A percentile compares a stretch with the other conserved stretches of the same genome.
Evolutionary conservation across 805 yeast species (phyloP).

Genomic region (Hanseniaspora singularis): DNA sequence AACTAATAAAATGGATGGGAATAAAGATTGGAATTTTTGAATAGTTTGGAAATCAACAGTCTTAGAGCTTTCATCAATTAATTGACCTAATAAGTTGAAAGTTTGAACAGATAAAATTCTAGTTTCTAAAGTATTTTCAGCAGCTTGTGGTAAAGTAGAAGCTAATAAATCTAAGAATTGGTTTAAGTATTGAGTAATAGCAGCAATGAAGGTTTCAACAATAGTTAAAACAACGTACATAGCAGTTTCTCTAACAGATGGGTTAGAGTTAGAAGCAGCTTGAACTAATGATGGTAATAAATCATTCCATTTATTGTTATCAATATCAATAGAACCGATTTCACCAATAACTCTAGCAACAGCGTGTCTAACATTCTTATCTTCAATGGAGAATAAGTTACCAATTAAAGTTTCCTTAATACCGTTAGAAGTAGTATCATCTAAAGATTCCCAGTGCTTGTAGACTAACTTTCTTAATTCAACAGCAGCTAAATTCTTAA

Average conservation of each 20-base stretch:
- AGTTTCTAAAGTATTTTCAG: conserved; percentile 51
- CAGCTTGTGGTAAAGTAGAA: conserved; percentile 46
- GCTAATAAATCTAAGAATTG: conserved; percentile 64
- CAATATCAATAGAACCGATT: conserved; percentile 67
- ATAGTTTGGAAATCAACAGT: conserved; percentile 36
- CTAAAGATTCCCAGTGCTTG: conserved; percentile 49
- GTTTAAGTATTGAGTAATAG: conserved; percentile 44
- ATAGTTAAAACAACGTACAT: conserved; percentile 66
- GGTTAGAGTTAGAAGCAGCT: conserved; percentile 44
- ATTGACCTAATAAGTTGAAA: conserved; percentile 52
- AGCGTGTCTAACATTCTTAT: conserved; percentile 68
- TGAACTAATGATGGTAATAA: conserved; percentile 59
- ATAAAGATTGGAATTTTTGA: conserved; percentile 44
- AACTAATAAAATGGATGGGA: conserved; percentile 74
- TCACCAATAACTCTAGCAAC: conserved; percentile 81
- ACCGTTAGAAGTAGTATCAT: conserved; percentile 39
- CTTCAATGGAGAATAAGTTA: conserved; percentile 53
- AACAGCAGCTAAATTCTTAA: conserved; percentile 75
- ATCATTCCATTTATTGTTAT: conserved; percentile 58
- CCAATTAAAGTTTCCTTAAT: conserved; percentile 60
- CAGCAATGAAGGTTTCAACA: conserved; percentile 56
- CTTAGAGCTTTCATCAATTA: conserved; percentile 49
- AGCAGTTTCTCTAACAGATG: conserved; percentile 62
- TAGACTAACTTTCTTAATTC: conserved; percentile 79
- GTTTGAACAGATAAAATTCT: conserved; percentile 77